Evolutionary conservation across 495 filamentous ascomycete genomes (phyloP).

Genomic region (Gamarada debralockiae): DNA sequence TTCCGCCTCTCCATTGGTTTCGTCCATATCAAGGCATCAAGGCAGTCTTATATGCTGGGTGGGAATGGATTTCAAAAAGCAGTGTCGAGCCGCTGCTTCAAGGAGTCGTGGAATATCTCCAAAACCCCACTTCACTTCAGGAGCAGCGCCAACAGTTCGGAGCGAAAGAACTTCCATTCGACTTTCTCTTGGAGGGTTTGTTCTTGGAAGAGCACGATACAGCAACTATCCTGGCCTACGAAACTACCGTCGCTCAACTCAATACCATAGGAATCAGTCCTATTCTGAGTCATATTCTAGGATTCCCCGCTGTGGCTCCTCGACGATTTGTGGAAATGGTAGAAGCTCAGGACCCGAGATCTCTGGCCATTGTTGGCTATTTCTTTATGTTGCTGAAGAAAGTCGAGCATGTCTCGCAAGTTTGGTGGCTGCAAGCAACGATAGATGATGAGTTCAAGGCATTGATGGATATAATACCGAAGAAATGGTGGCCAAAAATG

Average conservation of each 20-base stretch:
- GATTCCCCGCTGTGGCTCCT: constrained; percentile 5
- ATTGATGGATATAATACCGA: no score
- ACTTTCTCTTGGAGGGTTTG: not conserved
- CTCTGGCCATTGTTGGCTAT: no score
- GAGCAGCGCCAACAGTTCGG: no score
- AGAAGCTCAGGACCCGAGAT: not conserved
- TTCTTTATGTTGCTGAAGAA: no score
- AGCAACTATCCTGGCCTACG: not conserved
- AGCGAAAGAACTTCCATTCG: no score
- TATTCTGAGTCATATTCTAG: not conserved
- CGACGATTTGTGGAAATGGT: constrained; percentile 2
- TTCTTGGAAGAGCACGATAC: not conserved
- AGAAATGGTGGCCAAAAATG: not conserved
- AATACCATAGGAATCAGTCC: not conserved
- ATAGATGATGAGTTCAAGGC: no score
- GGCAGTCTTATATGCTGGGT: not conserved
- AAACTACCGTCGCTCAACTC: not conserved
- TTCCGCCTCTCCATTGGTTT: constrained; percentile 5
- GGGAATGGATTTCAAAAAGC: not conserved
- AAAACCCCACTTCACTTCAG: not conserved
- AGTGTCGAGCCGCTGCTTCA: not conserved
- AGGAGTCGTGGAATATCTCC: not conserved
- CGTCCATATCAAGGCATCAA: not conserved
- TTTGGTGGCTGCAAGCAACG: no score
- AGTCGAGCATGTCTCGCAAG: no score